These are phyloP conservation scores for Solanum bukasovii DNA, from an alignment of 257 asterid species.

Conservation along the genomic window DNA sequence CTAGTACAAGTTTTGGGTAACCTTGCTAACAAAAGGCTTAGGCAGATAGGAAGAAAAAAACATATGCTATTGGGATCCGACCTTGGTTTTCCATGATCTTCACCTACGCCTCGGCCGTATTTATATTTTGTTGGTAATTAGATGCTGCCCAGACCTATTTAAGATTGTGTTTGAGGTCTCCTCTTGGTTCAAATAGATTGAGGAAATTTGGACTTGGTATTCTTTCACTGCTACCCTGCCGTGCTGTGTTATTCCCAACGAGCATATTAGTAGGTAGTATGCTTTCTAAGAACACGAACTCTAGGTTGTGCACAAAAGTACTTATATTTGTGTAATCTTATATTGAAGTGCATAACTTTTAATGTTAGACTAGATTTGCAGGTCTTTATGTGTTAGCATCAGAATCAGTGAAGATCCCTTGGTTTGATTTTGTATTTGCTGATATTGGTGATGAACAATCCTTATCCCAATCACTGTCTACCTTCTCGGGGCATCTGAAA, in stretches of 20 bases:
- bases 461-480: constrained; percentile 86
- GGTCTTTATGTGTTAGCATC: constrained; percentile 90
- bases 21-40: not conserved
- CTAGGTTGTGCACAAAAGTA: not conserved
- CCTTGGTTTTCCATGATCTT: not conserved
- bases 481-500: constrained; percentile 96
- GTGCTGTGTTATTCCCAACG: not conserved
- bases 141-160: not conserved
- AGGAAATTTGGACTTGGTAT: not conserved
- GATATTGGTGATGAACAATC: constrained; percentile 99
- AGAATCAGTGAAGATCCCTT: constrained; percentile 85
- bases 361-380: constrained; percentile 16
- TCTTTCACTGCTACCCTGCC: not conserved
- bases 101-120: not conserved
- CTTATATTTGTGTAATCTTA: not conserved
- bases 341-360: not conserved
- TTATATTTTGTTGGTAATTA: not conserved
- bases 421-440: constrained; percentile 95
- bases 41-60: not conserved
- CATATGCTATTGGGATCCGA: not conserved
- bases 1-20: not conserved
- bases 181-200: not conserved
- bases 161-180: not conserved
- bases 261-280: not conserved
- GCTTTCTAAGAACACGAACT: not conserved